Evolutionary conservation across 1,139 yeast species (phyloP), one percentile per base, ranked within the genome.

Genomic region (Nakaseomyces kungkrabaensis): DNA sequence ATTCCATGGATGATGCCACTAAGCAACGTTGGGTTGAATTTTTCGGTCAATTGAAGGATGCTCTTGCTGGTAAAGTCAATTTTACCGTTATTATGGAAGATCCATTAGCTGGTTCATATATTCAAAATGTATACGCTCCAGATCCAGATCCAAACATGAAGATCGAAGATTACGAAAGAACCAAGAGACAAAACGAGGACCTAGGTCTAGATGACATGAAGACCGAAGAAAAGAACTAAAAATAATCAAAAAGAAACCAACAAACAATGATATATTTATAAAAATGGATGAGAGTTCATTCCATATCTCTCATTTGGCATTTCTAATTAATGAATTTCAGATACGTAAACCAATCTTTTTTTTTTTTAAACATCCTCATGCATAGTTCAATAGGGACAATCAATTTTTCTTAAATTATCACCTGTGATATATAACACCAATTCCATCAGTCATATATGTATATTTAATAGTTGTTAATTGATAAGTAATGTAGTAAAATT

Each of bases 121-220:
- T 94, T 57, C 99, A 94, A 71, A 94, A 94, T 65, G 95, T 90
- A 9, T 94, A 89, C 65, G 99, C 99, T 36, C 99, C 99, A 25
- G 99, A 94, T 68, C 79, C 79, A 43, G 98, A 94, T 71, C 99
- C 99, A 57, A 88, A 90, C 66, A 92, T 94, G 97, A 75, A 68
- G 37, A 78, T 86, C 56, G 96, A 85, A 68, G 96, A 90, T 54
- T 87, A 81, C 61, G 96, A 88, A 57, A 83, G 98, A 73, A 82
- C 95, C 5, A 72, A 74, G 48, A 84, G 83, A 57, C 95, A 90
- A 68, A 89, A 92, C 64, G 98, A 94, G 63, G 92, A 84, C 49
- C 77, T 92, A 59, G 99, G 99, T 32, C 74, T 94, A 65, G 79
- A 79, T 60, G 96, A 90, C 65, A 89, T 92, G 82, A 69, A 66